Conservation (phyloP, 345 rosid species). For the Salix dunnii region DNA sequence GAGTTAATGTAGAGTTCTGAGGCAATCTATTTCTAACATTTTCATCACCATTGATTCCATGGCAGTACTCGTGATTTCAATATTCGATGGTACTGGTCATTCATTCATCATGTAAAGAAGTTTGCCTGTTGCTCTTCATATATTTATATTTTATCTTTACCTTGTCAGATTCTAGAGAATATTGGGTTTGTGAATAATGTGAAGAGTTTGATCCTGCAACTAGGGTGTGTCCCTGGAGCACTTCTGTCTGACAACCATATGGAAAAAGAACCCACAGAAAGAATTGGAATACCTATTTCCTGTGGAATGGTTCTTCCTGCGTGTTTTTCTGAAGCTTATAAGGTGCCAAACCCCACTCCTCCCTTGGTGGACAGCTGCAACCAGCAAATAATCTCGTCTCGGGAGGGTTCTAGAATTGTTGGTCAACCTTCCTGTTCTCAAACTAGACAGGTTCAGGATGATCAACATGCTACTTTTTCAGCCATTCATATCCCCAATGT, state of each 20-base stretch:
- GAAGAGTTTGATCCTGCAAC: slow-evolving; percentile 65
- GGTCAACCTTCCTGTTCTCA: slow-evolving; percentile 22
- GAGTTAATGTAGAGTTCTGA: too few relatives aligned
- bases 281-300: slow-evolving; percentile 47
- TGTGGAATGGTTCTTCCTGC: slow-evolving; percentile 27
- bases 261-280: slow-evolving; percentile 38
- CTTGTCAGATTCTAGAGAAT: slow-evolving; percentile 75
- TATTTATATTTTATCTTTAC: slow-evolving; percentile 9
- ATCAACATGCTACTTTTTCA: slow-evolving; percentile 17
- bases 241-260: slow-evolving; percentile 53
- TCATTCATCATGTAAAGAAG: slow-evolving; percentile 4
- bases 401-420: slow-evolving; percentile 22
- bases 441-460: slow-evolving; percentile 23
- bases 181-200: slow-evolving; percentile 71
- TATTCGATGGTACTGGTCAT: background rate
- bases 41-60: background rate
- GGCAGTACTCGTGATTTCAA: background rate
- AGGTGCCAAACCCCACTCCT: slow-evolving; percentile 32
- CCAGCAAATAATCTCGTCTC: slow-evolving; percentile 40
- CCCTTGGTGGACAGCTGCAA: slow-evolving; percentile 31
- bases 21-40: background rate
- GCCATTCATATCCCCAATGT: slow-evolving; percentile 17
- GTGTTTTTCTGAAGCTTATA: slow-evolving; percentile 29
- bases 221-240: slow-evolving; percentile 72
- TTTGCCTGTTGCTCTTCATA: slow-evolving; percentile 1